These are phyloP conservation scores for Neltuma alba DNA, from an alignment of 306 rosid genomes.

Conservation along the genomic window DNA sequence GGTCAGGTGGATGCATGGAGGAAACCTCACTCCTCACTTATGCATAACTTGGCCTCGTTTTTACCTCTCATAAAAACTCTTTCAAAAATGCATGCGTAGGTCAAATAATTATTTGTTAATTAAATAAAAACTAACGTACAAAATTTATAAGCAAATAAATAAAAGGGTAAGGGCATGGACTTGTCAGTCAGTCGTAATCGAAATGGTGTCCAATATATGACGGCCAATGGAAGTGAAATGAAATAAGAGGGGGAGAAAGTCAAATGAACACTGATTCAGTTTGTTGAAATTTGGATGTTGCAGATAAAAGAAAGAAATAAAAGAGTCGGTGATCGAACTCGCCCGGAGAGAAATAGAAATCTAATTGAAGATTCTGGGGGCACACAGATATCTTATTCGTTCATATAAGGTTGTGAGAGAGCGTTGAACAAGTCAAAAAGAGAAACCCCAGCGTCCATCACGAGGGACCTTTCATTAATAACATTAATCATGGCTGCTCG, in stretches of 20 bases:
- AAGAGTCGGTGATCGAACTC: constrained; percentile 60
- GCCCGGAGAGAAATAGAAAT: constrained; percentile 20
- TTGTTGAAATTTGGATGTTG: constrained; percentile 53
- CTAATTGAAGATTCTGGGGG: background rate
- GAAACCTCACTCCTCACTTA: background rate
- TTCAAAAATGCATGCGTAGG: too few species aligned
- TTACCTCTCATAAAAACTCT: background rate
- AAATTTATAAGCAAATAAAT: too few species aligned
- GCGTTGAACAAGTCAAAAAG: constrained; percentile 43
- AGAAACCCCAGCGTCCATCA: background rate
- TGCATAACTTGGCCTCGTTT: background rate
- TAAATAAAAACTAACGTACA: too few species aligned
- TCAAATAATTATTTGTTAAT: too few species aligned
- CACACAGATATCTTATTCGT: constrained; percentile 29
- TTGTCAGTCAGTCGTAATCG: background rate
- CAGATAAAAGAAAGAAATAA: constrained; percentile 41
- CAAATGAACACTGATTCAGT: constrained; percentile 37
- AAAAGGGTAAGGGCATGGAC: constrained; percentile 32
- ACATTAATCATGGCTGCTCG: constrained; percentile 15
- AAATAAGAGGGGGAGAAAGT: background rate
- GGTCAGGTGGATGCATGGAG: too few species aligned
- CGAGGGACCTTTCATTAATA: background rate
- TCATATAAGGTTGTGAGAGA: constrained; percentile 27
- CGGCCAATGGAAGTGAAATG: constrained; percentile 34
- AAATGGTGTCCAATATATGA: constrained; percentile 17